Conservation (phyloP, 1,284 basidiomycete genomes). For the Leccinum griseonigrum region DNA sequence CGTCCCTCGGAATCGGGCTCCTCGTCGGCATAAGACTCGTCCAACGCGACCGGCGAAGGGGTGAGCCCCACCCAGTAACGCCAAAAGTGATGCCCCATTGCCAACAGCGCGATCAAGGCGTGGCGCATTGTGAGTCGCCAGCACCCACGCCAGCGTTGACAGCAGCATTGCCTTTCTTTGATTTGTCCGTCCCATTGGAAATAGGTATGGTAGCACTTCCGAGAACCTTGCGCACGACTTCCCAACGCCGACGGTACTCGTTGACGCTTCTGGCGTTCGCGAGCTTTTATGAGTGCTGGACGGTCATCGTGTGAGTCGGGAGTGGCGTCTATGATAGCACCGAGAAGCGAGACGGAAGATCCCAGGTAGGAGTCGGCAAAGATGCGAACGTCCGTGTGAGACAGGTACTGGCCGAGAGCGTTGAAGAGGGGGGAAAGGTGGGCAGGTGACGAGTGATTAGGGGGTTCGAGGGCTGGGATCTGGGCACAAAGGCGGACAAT, state of each 20-base stretch:
- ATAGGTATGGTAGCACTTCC: slow-evolving; percentile 26
- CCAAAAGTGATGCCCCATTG: slow-evolving; percentile 66
- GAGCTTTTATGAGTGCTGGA: slow-evolving; percentile 53
- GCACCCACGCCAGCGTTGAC: slow-evolving; percentile 40
- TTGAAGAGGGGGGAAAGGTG: slow-evolving; percentile 63
- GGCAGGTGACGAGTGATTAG: slow-evolving; percentile 81
- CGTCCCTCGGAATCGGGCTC: slow-evolving; percentile 26
- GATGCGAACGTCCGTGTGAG: slow-evolving; percentile 69
- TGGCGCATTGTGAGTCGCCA: slow-evolving; percentile 47
- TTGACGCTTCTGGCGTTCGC: slow-evolving; percentile 77
- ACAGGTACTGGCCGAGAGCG: slow-evolving; percentile 52
- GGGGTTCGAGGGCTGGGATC: slow-evolving; percentile 75
- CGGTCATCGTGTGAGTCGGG: slow-evolving; percentile 71
- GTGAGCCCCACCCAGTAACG: slow-evolving; percentile 56
- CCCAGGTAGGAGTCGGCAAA: slow-evolving; percentile 87
- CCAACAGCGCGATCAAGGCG: slow-evolving; percentile 37
- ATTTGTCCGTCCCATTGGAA: slow-evolving; percentile 24
- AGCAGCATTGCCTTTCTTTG: slow-evolving; percentile 42
- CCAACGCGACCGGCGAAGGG: slow-evolving; percentile 35
- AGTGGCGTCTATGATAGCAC: slow-evolving; percentile 78
- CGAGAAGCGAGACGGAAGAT: slow-evolving; percentile 82
- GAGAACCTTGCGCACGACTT: slow-evolving; percentile 78
- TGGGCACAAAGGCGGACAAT: slow-evolving; percentile 29
- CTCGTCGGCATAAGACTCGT: slow-evolving; percentile 8
- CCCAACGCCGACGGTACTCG: slow-evolving; percentile 80